phyloP scores from a whole-genome alignment of 1,284 basidiomycete genomes.

The Boletus sp. region DNA sequence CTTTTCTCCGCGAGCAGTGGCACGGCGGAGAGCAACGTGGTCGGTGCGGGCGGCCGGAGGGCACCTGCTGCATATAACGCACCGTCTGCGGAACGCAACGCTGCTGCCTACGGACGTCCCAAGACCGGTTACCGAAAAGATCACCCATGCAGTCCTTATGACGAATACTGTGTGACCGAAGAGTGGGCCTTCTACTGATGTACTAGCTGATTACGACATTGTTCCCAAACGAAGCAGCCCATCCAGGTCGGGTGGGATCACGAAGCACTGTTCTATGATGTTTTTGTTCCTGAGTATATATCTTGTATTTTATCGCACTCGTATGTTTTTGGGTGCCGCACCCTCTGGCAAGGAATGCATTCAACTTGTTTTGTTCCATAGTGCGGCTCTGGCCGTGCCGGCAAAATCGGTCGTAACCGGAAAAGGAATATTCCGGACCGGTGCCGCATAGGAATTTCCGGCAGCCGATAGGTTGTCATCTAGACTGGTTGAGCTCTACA shows the following conservation, averaged over 20 bases:
- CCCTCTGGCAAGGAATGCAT: slow-evolving; percentile 22
- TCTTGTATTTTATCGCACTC: slow-evolving; percentile 22
- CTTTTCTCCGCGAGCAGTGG: slow-evolving; percentile 35
- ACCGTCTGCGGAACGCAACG: slow-evolving; percentile 28
- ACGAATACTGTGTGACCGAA: slow-evolving; percentile 65
- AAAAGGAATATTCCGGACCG: slow-evolving; percentile 22
- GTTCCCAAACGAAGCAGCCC: slow-evolving; percentile 3
- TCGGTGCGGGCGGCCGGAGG: slow-evolving; percentile 31
- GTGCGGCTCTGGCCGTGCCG: neutral
- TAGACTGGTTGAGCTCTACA: slow-evolving; percentile 1
- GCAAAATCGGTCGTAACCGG: slow-evolving; percentile 8
- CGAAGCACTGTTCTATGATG: slow-evolving; percentile 12
- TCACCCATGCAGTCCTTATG: slow-evolving; percentile 55
- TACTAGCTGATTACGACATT: neutral
- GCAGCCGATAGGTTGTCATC: slow-evolving; percentile 19
- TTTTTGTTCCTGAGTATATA: slow-evolving; percentile 12
- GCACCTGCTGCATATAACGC: slow-evolving; percentile 20
- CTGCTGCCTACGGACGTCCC: slow-evolving; percentile 31
- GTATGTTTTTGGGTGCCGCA: neutral
- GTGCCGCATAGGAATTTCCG: slow-evolving; percentile 9
- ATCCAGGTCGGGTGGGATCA: slow-evolving; percentile 2
- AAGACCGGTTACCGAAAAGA: slow-evolving; percentile 37
- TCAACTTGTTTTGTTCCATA: neutral
- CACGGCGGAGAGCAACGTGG: slow-evolving; percentile 34
- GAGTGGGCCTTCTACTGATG: slow-evolving; percentile 62